Evolutionary conservation across 2,329 filamentous ascomycete species (phyloP).

Genomic region (Clonostachys rosea): DNA sequence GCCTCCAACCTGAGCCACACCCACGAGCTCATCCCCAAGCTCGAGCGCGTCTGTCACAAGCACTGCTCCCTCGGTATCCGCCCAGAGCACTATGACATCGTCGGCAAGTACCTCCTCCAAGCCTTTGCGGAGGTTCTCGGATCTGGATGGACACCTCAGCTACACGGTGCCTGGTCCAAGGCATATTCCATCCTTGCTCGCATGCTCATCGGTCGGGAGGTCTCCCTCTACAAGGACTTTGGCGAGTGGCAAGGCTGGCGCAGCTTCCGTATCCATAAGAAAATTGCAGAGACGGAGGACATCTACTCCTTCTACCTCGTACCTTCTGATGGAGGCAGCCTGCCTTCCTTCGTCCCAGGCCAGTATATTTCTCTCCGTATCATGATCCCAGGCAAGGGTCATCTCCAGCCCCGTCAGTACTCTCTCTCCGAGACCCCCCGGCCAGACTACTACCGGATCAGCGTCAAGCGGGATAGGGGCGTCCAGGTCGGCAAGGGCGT

Average conservation of each 20-base stretch:
- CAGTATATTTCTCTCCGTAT: conserved; percentile 67
- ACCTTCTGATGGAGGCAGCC: conserved; percentile 50
- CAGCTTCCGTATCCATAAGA: conserved; percentile 59
- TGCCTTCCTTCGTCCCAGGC: conserved; percentile 63
- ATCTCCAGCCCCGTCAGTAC: conserved; percentile 66
- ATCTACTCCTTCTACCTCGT: conserved; percentile 68
- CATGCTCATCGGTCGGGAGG: conserved; percentile 65
- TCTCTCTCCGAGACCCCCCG: conserved; percentile 63
- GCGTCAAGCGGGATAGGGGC: conserved; percentile 62
- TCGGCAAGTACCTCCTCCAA: conserved; percentile 63
- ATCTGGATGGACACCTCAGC: conserved; percentile 57
- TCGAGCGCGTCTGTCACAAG: conserved; percentile 63
- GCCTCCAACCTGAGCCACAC: conserved; percentile 65
- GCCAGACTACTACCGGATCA: conserved; percentile 63
- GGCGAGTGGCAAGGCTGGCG: conserved; percentile 64
- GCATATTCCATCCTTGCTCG: conserved; percentile 72
- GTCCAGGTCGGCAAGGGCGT: conserved; percentile 34
- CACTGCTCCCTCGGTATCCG: conserved; percentile 66
- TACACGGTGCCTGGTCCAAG: conserved; percentile 63
- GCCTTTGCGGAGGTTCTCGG: conserved; percentile 66
- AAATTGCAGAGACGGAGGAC: conserved; percentile 61
- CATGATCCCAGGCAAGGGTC: conserved; percentile 49
- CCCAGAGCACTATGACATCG: conserved; percentile 66
- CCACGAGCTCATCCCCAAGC: conserved; percentile 45
- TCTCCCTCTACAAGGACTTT: conserved; percentile 55